Evolutionary conservation across 352 stramenopile species (phyloP), one percentile per base, ranked within the genome.

Genomic region (Phytophthora colocasiae): DNA sequence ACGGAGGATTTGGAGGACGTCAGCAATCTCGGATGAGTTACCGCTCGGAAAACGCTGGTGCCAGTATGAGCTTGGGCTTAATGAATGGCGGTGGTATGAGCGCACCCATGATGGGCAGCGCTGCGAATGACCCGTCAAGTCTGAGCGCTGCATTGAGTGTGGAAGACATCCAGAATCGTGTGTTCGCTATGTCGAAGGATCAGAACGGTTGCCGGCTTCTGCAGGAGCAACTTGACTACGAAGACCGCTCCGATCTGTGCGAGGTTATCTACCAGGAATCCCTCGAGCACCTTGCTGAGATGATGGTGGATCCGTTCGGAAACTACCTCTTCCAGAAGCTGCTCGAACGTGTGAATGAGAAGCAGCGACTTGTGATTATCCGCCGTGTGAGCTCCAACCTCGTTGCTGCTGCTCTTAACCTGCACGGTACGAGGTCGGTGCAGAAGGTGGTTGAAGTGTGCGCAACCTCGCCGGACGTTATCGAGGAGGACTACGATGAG

Each of bases 241-340:
- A 98, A 63, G 94, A 98, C 63, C 95, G 95, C 17, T 70, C 86
- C 4, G 84, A 93, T 58, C 76, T 98, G 60, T 96, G 96, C 19
- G 94, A 96, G 22, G 80, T 98, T 56, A 99, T 99, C 66, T 97
- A 98, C 52, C 86, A 96, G n/a, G 96, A 99, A 78, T 96, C 96
- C n/a, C 80, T 98, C 7, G 88, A 97, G 27, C 97, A 98, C 67
- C 91, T 98, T 78, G 91, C 91, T 10, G 95, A 98, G 71, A 97
- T 98, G 73, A 99, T 99, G 96, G 95, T 98, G n/a, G 97, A 99
- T 74, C 97, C 97, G 6, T 99, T 99, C 75, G 97, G 97, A 6
- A 99, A 99, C 72, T 99, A 99, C 63, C 75, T 99, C 11, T 99
- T 99, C 74, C 97, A 99, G 79, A 99, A 99, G 77, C 94, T 99